Conservation (phyloP, 2,329 filamentous ascomycete species). For the Clonostachys sp. region DNA sequence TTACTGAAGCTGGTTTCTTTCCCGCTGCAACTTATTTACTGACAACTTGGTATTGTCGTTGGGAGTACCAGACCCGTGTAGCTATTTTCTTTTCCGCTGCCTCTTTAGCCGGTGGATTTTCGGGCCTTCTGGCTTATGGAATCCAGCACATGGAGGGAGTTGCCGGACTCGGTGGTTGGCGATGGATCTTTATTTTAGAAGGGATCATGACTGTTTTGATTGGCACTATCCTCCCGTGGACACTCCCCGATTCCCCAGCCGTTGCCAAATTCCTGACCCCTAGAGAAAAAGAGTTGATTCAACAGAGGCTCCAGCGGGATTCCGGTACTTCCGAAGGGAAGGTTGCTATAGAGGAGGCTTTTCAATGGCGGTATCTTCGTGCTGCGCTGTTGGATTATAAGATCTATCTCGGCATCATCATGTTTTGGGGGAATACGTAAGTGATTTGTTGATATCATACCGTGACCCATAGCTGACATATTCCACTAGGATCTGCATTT, state of each 20-base stretch:
- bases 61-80: conserved; percentile 8
- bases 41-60: conserved; percentile 1
- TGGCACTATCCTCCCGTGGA: conserved; percentile 37
- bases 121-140: conserved; percentile 11
- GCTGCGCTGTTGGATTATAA: conserved; percentile 35
- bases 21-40: conserved; percentile 9
- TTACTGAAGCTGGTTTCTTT: conserved; percentile 34
- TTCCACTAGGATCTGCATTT: conserved; percentile 1
- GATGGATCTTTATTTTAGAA: conserved; percentile 17
- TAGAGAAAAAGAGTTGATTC: conserved; percentile 1
- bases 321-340: neutral
- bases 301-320: neutral
- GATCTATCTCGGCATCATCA: conserved; percentile 25
- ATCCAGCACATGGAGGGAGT: conserved; percentile 14
- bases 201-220: conserved; percentile 21
- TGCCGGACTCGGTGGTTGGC: conserved; percentile 9
- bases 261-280: neutral
- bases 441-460: neutral
- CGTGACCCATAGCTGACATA: no score
- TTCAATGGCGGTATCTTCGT: conserved; percentile 2
- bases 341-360: conserved; percentile 1
- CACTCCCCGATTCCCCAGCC: conserved; percentile 26
- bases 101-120: conserved; percentile 13
- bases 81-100: conserved; percentile 19
- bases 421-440: conserved; percentile 25